phyloP scores from a whole-genome alignment of 2,329 filamentous ascomycete species.

The Didymella exigua region DNA sequence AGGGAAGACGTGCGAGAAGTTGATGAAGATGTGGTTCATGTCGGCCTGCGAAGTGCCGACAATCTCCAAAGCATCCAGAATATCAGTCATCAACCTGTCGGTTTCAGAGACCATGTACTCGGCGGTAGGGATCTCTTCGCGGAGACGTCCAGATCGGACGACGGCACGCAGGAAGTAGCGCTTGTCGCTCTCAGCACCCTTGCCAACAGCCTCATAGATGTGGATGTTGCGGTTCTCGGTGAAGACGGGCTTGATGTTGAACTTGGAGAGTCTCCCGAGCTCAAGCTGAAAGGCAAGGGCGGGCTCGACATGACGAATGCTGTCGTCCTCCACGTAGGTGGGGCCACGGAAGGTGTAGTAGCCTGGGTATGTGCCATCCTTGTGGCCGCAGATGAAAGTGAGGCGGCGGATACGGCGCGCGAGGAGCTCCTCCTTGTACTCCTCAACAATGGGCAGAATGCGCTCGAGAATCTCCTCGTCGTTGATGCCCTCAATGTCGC shows the following conservation, averaged over 20 bases:
- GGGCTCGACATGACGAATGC: conserved; percentile 95
- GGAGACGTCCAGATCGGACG: conserved; percentile 88
- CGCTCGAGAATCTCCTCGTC: conserved; percentile 81
- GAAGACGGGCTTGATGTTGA: conserved; percentile 97
- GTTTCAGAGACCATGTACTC: conserved; percentile 98
- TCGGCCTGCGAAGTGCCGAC: conserved; percentile 99
- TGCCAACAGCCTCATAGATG: conserved; percentile 95
- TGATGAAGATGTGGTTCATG: conserved; percentile 99
- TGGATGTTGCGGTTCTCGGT: conserved; percentile 99
- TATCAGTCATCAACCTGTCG: conserved; percentile 95
- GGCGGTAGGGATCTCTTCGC: conserved; percentile 96
- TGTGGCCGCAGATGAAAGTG: conserved; percentile 95
- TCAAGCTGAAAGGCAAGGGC: conserved; percentile 98
- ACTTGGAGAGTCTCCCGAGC: conserved; percentile 89
- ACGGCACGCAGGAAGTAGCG: conserved; percentile 97
- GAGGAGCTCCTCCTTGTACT: conserved; percentile 83
- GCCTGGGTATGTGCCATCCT: conserved; percentile 90
- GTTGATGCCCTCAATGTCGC: conserved; percentile 81
- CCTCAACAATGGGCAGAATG: conserved; percentile 75
- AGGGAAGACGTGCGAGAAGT: conserved; percentile 97
- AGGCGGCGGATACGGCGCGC: conserved; percentile 83
- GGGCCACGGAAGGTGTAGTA: conserved; percentile 99
- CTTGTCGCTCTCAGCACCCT: conserved; percentile 94
- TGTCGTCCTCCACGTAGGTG: conserved; percentile 85
- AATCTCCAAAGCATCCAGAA: conserved; percentile 95